These are phyloP conservation scores for Podospora tetraspora DNA, from an alignment of 495 filamentous ascomycete genomes.

Conservation along the genomic window DNA sequence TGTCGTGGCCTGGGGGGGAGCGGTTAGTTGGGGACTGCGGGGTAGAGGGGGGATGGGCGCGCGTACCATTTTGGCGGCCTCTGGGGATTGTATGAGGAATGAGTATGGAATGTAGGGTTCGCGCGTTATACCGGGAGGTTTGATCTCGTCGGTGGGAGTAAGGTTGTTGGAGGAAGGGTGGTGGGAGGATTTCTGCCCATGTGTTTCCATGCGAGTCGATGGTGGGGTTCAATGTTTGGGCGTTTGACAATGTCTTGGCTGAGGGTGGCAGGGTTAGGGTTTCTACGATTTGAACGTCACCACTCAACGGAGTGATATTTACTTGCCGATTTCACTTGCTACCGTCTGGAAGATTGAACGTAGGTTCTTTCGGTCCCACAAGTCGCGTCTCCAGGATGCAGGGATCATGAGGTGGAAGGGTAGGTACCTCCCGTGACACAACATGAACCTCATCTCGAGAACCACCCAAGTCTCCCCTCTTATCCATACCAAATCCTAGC, in stretches of 20 bases:
- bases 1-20: conserved; percentile 40
- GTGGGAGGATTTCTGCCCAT: conserved; percentile 7
- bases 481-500: no score
- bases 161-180: not conserved
- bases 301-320: not conserved
- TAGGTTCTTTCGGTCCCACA: no score
- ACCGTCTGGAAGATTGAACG: no score
- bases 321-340: not conserved
- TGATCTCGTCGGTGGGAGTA: not conserved
- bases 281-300: not conserved
- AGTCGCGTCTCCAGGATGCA: not conserved
- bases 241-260: not conserved
- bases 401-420: not conserved
- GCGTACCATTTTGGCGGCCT: conserved; percentile 7
- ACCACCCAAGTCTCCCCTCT: no score
- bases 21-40: conserved; percentile 3
- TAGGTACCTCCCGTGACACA: no score
- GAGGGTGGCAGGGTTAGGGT: not conserved
- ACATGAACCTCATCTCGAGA: no score
- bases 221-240: not conserved
- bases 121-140: not conserved
- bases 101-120: not conserved
- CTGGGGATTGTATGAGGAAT: not conserved
- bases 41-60: not conserved
- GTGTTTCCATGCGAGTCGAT: conserved; percentile 1